A percentile compares a stretch with the other conserved stretches of the same genome.
phyloP scores from a whole-genome alignment of 768 basidiomycete species.

The Daedaleopsis nitida region DNA sequence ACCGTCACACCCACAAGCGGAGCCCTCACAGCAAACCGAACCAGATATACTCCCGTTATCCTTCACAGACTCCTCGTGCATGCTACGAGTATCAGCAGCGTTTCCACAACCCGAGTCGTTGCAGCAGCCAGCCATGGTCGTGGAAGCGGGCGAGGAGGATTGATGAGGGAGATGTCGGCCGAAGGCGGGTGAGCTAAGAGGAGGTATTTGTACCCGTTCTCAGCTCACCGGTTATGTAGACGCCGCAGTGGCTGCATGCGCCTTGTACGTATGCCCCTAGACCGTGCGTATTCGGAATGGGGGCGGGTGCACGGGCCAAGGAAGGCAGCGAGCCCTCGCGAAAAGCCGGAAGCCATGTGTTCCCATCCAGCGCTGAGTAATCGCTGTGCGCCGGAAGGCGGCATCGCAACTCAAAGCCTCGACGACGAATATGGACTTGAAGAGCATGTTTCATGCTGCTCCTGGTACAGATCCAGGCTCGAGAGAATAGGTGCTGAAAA shows the following conservation, averaged over 20 bases:
- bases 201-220: background rate
- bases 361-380: background rate
- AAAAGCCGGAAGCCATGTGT: background rate
- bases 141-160: background rate
- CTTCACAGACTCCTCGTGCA: background rate
- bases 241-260: no score
- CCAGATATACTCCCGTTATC: no score
- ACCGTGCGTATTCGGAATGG: background rate
- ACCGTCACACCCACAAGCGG: no score
- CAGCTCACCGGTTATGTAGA: no score
- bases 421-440: no score
- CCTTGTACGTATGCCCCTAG: background rate
- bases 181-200: background rate
- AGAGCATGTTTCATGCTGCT: no score
- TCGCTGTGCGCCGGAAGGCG: background rate
- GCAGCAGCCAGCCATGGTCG: conserved; percentile 3
- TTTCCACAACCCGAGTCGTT: background rate
- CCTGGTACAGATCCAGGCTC: no score
- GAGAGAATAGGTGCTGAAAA: no score
- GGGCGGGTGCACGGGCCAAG: background rate
- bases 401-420: background rate
- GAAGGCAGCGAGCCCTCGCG: no score
- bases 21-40: no score
- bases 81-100: background rate
- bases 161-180: background rate